Evolutionary conservation across 257 asterid genomes (phyloP), one percentile per base, ranked within the genome.

Genomic region (Leptodermis oblonga): DNA sequence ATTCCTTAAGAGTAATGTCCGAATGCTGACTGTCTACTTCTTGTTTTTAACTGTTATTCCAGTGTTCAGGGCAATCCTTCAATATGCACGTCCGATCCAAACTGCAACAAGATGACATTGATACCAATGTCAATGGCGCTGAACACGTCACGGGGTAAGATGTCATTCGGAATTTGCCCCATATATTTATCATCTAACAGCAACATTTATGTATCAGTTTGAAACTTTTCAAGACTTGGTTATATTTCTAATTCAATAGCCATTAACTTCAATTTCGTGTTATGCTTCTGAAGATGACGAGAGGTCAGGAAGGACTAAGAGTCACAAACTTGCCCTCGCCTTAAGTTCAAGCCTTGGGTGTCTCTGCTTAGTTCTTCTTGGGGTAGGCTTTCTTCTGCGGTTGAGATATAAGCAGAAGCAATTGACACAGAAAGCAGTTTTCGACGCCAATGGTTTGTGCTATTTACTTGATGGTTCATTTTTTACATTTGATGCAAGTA

Each of bases 51-150:
- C 33, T 58, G 65, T 72, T 67, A 3, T 71, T 77, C 70, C 82
- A 91, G 99, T 81, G 76, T 91, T 37, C 63, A 82, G 52, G 99
- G 98, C 67, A 94, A 94, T 74, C 97, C 99, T 13, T 83, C 78
- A 68, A 84, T 94, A 76, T 91, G 99, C 51, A 81, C 77, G 48
- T 73, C 84, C 5, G 88, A 89, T 51, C 84, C 92, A 30, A 79
- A 85, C 46, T 94, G 99, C 75, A 73, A 70, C 7, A 83, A 87
- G 72, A 66, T 79, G 61, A 59, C 92, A 9, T 70, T 90, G 86
- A 85, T 87, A 84, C 99, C 99, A 3, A 88, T 91, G 88, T 90
- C 99, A 36, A 90, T 90, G 97, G 69, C 92, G 68, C 83, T 88
- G 73, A 93, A 91, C 83, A 58, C 85, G 54, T 70, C 98, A 54